These are phyloP conservation scores for Tylopilus vinaceipallidus DNA, from an alignment of 768 basidiomycete genomes.

Conservation along the genomic window DNA sequence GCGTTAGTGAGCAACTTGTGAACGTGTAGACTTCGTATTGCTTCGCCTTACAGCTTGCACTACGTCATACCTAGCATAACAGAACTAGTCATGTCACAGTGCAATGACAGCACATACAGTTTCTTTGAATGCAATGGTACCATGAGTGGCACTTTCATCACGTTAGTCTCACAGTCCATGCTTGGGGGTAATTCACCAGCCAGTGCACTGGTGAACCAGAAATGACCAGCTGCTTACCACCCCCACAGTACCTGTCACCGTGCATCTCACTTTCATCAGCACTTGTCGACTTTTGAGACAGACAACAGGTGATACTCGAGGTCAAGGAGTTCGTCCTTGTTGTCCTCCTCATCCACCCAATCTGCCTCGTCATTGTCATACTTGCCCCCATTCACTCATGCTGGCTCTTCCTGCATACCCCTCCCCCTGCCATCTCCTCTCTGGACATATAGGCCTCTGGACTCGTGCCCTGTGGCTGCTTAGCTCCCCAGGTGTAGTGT, in stretches of 20 bases:
- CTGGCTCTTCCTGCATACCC: conserved; percentile 42
- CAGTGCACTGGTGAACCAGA: too few relatives aligned
- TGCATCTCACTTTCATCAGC: conserved; percentile 68
- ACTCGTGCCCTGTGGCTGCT: conserved; percentile 77
- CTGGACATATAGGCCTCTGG: conserved; percentile 75
- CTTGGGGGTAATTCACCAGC: too few relatives aligned
- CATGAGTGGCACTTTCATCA: too few relatives aligned
- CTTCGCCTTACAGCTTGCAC: too few relatives aligned
- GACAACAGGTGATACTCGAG: conserved; percentile 75
- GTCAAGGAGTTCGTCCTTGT: conserved; percentile 68
- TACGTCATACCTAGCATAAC: too few relatives aligned
- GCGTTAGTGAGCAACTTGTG: too few relatives aligned
- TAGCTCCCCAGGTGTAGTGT: conserved; percentile 80
- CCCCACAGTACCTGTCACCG: conserved; percentile 73
- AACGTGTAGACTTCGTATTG: too few relatives aligned
- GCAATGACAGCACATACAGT: too few relatives aligned
- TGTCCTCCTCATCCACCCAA: conserved; percentile 71
- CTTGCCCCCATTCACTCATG: conserved; percentile 30
- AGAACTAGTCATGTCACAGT: too few relatives aligned
- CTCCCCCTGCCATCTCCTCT: conserved; percentile 81
- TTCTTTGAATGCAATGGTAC: too few relatives aligned
- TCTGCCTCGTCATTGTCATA: conserved; percentile 45
- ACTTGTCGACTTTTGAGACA: conserved; percentile 62
- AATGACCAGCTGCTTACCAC: too few relatives aligned
- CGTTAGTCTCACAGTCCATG: too few relatives aligned